phyloP scores from a whole-genome alignment of 106 monocot genomes.

The Dendrobium huoshanense region DNA sequence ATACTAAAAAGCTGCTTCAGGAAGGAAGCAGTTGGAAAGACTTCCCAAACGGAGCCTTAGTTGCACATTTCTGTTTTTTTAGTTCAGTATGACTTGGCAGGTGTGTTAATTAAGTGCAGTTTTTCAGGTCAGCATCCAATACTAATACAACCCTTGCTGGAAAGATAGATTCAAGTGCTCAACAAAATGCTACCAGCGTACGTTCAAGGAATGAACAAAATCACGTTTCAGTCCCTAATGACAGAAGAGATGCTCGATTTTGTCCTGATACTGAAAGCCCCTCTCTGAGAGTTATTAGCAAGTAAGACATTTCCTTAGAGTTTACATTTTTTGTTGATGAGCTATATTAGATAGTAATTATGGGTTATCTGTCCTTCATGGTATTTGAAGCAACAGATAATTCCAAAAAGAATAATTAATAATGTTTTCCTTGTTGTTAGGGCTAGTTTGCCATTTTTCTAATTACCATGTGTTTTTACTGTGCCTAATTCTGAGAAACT shows the following conservation, averaged over 20 bases:
- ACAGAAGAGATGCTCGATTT: slow-evolving; percentile 31
- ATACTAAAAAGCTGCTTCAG: no score
- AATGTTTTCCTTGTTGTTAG: not conserved
- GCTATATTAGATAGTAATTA: not conserved
- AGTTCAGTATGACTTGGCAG: not conserved
- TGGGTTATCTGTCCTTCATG: not conserved
- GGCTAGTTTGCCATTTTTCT: not conserved
- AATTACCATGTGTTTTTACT: not conserved
- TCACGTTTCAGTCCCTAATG: slow-evolving; percentile 18
- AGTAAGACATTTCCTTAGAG: slow-evolving; percentile 23
- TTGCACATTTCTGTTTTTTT: not conserved
- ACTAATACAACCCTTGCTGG: slow-evolving; percentile 2
- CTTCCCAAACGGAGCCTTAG: not conserved
- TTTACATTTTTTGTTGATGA: not conserved
- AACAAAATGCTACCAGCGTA: slow-evolving; percentile 19
- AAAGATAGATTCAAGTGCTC: slow-evolving; percentile 26
- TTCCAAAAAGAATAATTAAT: not conserved
- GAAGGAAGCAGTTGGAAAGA: no score
- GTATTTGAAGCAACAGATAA: not conserved
- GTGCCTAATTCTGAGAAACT: not conserved
- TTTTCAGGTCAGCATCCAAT: slow-evolving; percentile 40
- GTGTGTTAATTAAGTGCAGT: slow-evolving; percentile 1
- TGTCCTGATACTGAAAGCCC: slow-evolving; percentile 19
- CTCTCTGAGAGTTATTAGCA: slow-evolving; percentile 24
- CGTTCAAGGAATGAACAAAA: slow-evolving; percentile 50